phyloP scores from a whole-genome alignment of 2,329 filamentous ascomycete species.

The Penicillium freii region DNA sequence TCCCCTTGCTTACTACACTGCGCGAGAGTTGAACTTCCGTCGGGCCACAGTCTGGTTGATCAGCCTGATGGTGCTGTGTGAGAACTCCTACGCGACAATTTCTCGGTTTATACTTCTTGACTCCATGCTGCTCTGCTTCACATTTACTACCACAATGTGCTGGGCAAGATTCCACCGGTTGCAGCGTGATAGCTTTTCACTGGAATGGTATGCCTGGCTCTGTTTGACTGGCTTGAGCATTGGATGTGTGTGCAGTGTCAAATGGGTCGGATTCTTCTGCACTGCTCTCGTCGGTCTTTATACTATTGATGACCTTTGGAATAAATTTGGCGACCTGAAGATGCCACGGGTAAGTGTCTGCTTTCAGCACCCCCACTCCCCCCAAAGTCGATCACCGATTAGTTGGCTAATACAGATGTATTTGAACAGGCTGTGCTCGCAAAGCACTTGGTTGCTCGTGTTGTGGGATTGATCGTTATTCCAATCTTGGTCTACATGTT shows the following conservation, averaged over 20 bases:
- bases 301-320: constrained; percentile 95
- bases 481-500: constrained; percentile 91
- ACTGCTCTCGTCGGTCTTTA: constrained; percentile 94
- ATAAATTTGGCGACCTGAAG: constrained; percentile 91
- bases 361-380: not conserved
- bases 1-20: constrained; percentile 92
- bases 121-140: constrained; percentile 98
- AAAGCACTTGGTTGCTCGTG: constrained; percentile 74
- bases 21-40: constrained; percentile 82
- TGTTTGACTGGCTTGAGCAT: constrained; percentile 92
- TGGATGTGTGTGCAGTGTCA: constrained; percentile 96
- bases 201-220: constrained; percentile 93
- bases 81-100: constrained; percentile 99
- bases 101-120: constrained; percentile 97
- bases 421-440: constrained; percentile 61
- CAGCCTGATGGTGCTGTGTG: constrained; percentile 94
- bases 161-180: constrained; percentile 95
- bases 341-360: constrained; percentile 70
- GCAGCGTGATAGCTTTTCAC: constrained; percentile 79
- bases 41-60: constrained; percentile 90
- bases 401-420: constrained; percentile 9
- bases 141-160: constrained; percentile 94
- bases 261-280: constrained; percentile 95
- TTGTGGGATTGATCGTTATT: constrained; percentile 82
- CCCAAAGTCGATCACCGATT: not conserved